These are phyloP conservation scores for Coleophoma crateriformis DNA, from an alignment of 2,329 filamentous ascomycete species.

Conservation along the genomic window DNA sequence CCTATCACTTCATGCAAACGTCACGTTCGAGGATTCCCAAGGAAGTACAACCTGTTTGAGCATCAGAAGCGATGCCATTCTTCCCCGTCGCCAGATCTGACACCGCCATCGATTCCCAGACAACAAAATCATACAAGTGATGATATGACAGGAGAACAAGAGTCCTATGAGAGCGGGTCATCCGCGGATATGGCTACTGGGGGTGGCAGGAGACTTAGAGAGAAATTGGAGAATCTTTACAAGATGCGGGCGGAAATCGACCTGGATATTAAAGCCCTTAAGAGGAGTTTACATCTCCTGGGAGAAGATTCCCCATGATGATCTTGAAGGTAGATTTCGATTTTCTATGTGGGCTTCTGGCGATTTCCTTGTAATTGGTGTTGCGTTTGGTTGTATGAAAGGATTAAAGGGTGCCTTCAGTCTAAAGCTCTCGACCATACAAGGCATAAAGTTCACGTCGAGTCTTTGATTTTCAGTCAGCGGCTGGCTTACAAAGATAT, in stretches of 20 bases:
- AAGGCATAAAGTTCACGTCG: too few species aligned
- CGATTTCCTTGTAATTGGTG: too few species aligned
- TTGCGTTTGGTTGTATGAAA: too few species aligned
- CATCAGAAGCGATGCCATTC: conserved; percentile 12
- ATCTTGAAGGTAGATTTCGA: too few species aligned
- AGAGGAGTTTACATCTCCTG: conserved; percentile 1
- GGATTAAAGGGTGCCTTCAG: too few species aligned
- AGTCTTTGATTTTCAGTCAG: too few species aligned
- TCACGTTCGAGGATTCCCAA: conserved; percentile 6
- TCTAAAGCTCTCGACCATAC: too few species aligned
- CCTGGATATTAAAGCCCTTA: conserved; percentile 4
- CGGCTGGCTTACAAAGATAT: too few species aligned
- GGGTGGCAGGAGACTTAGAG: not conserved
- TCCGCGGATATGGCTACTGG: not conserved
- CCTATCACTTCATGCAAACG: conserved; percentile 10
- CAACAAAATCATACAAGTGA: not conserved
- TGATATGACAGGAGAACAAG: not conserved
- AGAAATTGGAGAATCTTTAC: conserved; percentile 4
- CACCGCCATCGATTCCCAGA: not conserved
- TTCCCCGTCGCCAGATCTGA: not conserved
- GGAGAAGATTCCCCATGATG: too few species aligned
- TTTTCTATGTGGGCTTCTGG: too few species aligned
- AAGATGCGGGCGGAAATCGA: conserved; percentile 5
- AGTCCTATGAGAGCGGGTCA: not conserved
- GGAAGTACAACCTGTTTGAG: conserved; percentile 10